A percentile compares a stretch with the other conserved stretches of the same genome.
Conservation (phyloP, 495 filamentous ascomycete genomes). For the Penicillium angulare region DNA sequence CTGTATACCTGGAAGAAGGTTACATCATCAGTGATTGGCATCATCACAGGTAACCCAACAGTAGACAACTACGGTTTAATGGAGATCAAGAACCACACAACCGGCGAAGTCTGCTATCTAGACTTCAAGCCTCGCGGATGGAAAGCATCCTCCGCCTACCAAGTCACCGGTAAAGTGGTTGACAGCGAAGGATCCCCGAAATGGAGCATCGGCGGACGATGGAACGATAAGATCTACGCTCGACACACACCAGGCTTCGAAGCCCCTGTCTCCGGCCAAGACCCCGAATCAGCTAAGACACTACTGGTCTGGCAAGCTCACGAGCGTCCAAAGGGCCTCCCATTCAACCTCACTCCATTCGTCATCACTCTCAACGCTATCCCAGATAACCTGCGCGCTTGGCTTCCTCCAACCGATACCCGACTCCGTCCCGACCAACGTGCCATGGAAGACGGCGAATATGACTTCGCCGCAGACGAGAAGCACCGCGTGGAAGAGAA, state of each 20-base stretch:
- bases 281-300: constrained; percentile 59
- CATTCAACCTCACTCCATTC: constrained; percentile 97
- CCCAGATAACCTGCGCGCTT: constrained; percentile 66
- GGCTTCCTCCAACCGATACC: constrained; percentile 89
- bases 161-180: constrained; percentile 79
- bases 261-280: constrained; percentile 58
- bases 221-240: constrained; percentile 97
- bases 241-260: constrained; percentile 90
- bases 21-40: constrained; percentile 94
- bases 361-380: constrained; percentile 90
- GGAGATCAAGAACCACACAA: constrained; percentile 96
- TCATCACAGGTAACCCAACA: constrained; percentile 92
- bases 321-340: constrained; percentile 74
- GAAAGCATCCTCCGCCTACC: constrained; percentile 87
- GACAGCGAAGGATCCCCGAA: constrained; percentile 70
- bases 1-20: constrained; percentile 99
- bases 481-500: constrained; percentile 96
- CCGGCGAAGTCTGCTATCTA: constrained; percentile 83
- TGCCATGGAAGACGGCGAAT: constrained; percentile 98
- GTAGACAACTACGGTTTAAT: constrained; percentile 99
- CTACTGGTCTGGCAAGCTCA: constrained; percentile 93
- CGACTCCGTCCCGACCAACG: constrained; percentile 88
- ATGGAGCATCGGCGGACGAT: constrained; percentile 88
- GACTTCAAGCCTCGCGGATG: constrained; percentile 96
- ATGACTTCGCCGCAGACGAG: constrained; percentile 87